Evolutionary conservation across 164 flowering plant genomes (phyloP).

Genomic region (Nymphaea thermarum): DNA sequence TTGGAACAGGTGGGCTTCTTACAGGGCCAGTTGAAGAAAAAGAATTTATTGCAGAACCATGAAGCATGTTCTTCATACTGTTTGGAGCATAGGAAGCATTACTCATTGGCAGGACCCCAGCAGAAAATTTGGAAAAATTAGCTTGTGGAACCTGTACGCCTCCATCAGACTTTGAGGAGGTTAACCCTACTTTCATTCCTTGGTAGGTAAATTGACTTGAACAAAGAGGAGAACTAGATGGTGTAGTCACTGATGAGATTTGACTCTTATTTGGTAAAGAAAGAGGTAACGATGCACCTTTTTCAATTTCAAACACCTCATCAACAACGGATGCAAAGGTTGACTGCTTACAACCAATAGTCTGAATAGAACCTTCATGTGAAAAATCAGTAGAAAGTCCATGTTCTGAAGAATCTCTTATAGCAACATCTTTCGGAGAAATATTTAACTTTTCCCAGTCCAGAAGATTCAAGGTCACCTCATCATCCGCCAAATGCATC

Average conservation of each 20-base stretch:
- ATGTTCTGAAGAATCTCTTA: slow-evolving; percentile 33
- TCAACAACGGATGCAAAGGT: slow-evolving; percentile 75
- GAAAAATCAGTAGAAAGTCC: slow-evolving; percentile 38
- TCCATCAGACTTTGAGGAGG: slow-evolving; percentile 62
- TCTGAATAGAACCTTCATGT: slow-evolving; percentile 29
- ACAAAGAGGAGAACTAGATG: slow-evolving; percentile 32
- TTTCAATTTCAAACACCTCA: slow-evolving; percentile 84
- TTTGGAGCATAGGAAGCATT: slow-evolving; percentile 31
- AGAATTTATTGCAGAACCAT: slow-evolving; percentile 39
- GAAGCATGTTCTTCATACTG: slow-evolving; percentile 42
- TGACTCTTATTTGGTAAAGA: slow-evolving; percentile 20
- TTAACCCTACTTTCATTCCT: slow-evolving; percentile 30
- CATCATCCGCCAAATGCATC: slow-evolving; percentile 79
- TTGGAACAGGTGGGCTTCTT: slow-evolving; percentile 36
- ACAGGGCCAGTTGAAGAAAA: slow-evolving; percentile 32
- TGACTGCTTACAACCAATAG: slow-evolving; percentile 26
- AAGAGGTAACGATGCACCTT: slow-evolving; percentile 33
- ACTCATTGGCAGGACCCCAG: slow-evolving; percentile 18
- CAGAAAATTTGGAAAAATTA: slow-evolving; percentile 24
- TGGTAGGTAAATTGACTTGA: slow-evolving; percentile 27
- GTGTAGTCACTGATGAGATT: slow-evolving; percentile 17
- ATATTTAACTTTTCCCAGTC: slow-evolving; percentile 33
- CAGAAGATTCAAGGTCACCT: slow-evolving; percentile 58
- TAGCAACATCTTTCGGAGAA: slow-evolving; percentile 27
- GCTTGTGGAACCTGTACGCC: slow-evolving; percentile 29